phyloP scores from a whole-genome alignment of 768 basidiomycete genomes.

The Daedaleopsis sinensis region DNA sequence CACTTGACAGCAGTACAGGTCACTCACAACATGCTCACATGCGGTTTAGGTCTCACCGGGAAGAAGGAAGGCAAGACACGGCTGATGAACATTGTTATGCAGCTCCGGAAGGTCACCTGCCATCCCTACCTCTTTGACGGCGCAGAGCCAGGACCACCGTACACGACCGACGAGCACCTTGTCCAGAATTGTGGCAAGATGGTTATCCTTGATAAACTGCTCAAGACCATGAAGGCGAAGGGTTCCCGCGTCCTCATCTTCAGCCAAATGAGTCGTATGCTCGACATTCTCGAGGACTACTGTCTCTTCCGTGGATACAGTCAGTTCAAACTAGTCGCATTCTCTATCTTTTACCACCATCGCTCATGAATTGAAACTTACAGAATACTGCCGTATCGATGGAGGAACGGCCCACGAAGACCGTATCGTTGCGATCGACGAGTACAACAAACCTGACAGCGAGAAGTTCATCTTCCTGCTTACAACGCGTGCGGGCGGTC shows the following conservation, averaged over 20 bases:
- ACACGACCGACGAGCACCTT: slow-evolving; percentile 97
- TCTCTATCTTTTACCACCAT: too few relatives aligned
- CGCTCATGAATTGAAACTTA: neutral
- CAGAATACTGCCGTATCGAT: slow-evolving; percentile 97
- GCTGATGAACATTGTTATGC: slow-evolving; percentile 99
- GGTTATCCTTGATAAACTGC: slow-evolving; percentile 94
- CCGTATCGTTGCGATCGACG: slow-evolving; percentile 93
- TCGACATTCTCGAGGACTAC: slow-evolving; percentile 97
- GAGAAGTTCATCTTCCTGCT: slow-evolving; percentile 97
- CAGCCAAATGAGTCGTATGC: slow-evolving; percentile 98
- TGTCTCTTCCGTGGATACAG: slow-evolving; percentile 90
- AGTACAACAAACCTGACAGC: slow-evolving; percentile 92
- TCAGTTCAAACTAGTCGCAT: slow-evolving; percentile 46
- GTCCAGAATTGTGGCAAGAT: slow-evolving; percentile 96
- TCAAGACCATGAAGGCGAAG: slow-evolving; percentile 84
- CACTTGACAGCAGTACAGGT: neutral
- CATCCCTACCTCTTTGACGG: slow-evolving; percentile 94
- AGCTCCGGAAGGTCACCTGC: slow-evolving; percentile 88
- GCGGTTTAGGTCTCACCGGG: slow-evolving; percentile 71
- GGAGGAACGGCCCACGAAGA: slow-evolving; percentile 96
- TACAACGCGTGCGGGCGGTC: slow-evolving; percentile 94
- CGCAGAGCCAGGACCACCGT: slow-evolving; percentile 98
- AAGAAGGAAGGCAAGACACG: slow-evolving; percentile 99
- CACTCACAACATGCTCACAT: neutral
- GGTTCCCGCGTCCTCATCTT: slow-evolving; percentile 97